phyloP scores from a whole-genome alignment of 768 basidiomycete genomes.

The Calocera cornea region DNA sequence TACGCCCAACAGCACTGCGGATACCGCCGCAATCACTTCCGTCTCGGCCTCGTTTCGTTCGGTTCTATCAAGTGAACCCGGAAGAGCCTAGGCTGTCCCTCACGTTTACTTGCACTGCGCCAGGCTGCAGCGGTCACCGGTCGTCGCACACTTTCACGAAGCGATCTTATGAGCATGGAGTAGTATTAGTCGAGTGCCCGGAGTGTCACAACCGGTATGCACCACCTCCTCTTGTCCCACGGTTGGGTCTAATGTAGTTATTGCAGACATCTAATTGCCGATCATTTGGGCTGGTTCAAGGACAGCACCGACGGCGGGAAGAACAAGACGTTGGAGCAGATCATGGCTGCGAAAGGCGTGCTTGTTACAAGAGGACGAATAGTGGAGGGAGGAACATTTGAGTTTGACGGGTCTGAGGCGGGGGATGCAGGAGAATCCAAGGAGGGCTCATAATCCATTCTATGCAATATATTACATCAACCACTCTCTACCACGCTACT shows the following conservation, averaged over 20 bases:
- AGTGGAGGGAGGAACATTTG: background rate
- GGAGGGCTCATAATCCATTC: background rate
- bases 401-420: background rate
- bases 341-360: background rate
- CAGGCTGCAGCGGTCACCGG: background rate
- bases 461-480: background rate
- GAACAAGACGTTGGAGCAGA: background rate
- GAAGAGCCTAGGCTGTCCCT: background rate
- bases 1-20: background rate
- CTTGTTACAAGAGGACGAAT: background rate
- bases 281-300: constrained; percentile 27
- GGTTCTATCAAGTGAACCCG: background rate
- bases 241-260: background rate
- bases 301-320: constrained; percentile 6
- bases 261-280: constrained; percentile 24
- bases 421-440: constrained; percentile 9
- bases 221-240: background rate
- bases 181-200: background rate
- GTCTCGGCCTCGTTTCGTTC: background rate
- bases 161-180: background rate
- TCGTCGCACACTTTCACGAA: background rate
- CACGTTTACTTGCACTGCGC: background rate
- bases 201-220: background rate
- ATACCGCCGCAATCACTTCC: background rate
- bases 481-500: background rate